phyloP scores from a whole-genome alignment of 805 yeast species.

The Candida silvatica region DNA sequence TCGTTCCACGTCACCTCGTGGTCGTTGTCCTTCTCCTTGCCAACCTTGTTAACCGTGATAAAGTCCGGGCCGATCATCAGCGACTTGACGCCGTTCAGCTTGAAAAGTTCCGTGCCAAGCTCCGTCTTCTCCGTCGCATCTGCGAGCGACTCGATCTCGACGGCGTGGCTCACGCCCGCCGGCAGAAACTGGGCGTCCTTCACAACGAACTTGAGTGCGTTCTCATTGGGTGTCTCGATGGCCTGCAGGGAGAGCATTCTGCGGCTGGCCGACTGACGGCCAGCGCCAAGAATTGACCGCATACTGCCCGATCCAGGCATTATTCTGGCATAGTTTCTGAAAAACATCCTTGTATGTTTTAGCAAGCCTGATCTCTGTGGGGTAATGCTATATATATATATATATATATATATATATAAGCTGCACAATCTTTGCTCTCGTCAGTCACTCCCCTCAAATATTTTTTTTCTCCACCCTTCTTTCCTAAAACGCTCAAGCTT shows the following conservation, averaged over 20 bases:
- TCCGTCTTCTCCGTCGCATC: constrained; percentile 54
- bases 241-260: constrained; percentile 35
- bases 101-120: constrained; percentile 52
- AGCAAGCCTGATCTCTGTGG: too few relatives aligned
- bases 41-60: constrained; percentile 57
- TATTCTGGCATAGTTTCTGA: too few relatives aligned
- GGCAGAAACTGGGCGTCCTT: constrained; percentile 40
- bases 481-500: too few relatives aligned
- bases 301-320: too few relatives aligned
- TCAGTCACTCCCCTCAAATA: too few relatives aligned
- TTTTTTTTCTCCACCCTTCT: too few relatives aligned
- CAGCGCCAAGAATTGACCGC: too few relatives aligned
- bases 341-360: too few relatives aligned
- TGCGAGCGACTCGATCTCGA: constrained; percentile 44
- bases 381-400: too few relatives aligned
- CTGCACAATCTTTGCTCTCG: too few relatives aligned
- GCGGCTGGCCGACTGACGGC: too few relatives aligned
- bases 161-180: constrained; percentile 30
- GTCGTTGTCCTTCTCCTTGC: constrained; percentile 21
- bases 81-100: constrained; percentile 55
- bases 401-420: too few relatives aligned
- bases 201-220: constrained; percentile 61
- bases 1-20: constrained; percentile 24
- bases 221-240: constrained; percentile 62
- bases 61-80: constrained; percentile 71